Base-by-base conservation (phyloP, 73 alveolate genomes). In the Paraurostyla sp. region DNA sequence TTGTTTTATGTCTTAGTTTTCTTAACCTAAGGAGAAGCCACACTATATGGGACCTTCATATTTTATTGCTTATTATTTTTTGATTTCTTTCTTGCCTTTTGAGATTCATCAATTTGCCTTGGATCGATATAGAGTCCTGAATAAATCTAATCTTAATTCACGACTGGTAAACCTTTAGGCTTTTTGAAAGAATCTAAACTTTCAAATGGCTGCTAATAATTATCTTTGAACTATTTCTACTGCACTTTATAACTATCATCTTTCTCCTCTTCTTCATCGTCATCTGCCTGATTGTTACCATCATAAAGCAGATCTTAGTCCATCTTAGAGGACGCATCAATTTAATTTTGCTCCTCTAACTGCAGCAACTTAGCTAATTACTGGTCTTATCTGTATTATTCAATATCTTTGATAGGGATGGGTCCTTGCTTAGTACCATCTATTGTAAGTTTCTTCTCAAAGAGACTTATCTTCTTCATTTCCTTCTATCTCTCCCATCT, bases 331-430 rank as follows among this genome's bases (percentile, higher is more conserved):
- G 69, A 52, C 23, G 13, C 13, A 52, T 52, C 69, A 52, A 52
- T 18, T 18, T 52, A 18, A 20, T 58, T 65, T 35, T 65, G 60
- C 25, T 65, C 23, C 38, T 65, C 82, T 65, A 38, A 65, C 25
- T 38, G 58, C 25, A 65, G 46, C 82, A 65, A n/a, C n/a, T n/a
- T 65, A 6, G 82, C 82, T 0, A 65, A 58, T 65, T 65, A 65
- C 58, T 65, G 25, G 41, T 65, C 82, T 35, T 32, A 6, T 38
- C 25, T 65, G 23, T 65, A 65, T 38, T 65, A 38, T 7, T 65
- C 59, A 18, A 65, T 65, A 38, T 65, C 82, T 38, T 65, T 65
- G 13, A 65, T 65, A 38, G 82, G 82, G 13, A 65, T 65, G 6
- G 82, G 82, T 7, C 32, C 32, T 16, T 30, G 4, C 41, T 30